Evolutionary conservation across 1,284 basidiomycete species (phyloP).

Genomic region (Ustilago nuda): DNA sequence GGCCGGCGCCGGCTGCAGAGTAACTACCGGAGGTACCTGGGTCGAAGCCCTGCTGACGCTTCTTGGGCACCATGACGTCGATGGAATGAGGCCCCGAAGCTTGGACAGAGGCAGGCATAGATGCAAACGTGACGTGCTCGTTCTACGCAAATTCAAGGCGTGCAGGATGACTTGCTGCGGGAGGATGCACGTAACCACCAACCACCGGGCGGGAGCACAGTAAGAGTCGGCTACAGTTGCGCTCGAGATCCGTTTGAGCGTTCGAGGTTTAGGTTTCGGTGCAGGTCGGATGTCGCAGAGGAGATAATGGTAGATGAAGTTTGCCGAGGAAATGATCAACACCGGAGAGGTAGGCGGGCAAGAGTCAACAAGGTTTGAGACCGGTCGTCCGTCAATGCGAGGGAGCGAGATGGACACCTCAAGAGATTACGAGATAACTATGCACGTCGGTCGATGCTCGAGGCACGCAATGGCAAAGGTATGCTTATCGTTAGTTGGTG

Average conservation of each 20-base stretch:
- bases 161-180: not conserved
- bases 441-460: slow-evolving; percentile 15
- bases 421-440: slow-evolving; percentile 1
- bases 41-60: slow-evolving; percentile 52
- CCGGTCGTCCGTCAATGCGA: slow-evolving; percentile 12
- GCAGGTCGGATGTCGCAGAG: slow-evolving; percentile 3
- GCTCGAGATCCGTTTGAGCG: slow-evolving; percentile 9
- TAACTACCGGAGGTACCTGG: slow-evolving; percentile 17
- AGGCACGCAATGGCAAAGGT: not conserved
- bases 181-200: slow-evolving; percentile 2
- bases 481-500: slow-evolving; percentile 4
- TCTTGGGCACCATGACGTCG: slow-evolving; percentile 55
- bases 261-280: not conserved
- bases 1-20: slow-evolving; percentile 23
- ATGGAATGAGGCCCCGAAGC: slow-evolving; percentile 40
- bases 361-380: slow-evolving; percentile 13
- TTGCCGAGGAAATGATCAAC: not conserved
- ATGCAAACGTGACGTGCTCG: not conserved
- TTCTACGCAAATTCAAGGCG: slow-evolving; percentile 1
- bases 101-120: slow-evolving; percentile 38
- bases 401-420: not conserved
- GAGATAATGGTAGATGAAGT: slow-evolving; percentile 9
- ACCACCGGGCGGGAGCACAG: not conserved
- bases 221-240: not conserved
- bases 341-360: not conserved